Evolutionary conservation across 2,329 filamentous ascomycete genomes (phyloP), one percentile per base, ranked within the genome.

Genomic region (Pyrenochaeta sp.): DNA sequence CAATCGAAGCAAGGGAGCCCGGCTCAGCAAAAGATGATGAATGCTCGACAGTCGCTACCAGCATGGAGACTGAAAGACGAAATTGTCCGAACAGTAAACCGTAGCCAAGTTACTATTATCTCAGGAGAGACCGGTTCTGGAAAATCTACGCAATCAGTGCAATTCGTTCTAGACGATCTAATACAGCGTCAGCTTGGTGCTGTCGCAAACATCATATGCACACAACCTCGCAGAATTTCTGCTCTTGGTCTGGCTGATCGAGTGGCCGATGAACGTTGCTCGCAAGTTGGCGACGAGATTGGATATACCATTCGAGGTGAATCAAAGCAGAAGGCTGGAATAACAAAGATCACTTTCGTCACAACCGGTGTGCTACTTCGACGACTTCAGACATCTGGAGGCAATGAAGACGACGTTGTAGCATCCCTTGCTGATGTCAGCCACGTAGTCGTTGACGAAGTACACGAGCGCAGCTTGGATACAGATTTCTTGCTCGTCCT

Each of bases 41-140:
- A 78, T 13, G 84, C 84, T 59, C 81, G 94, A 29, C 81, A 87
- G 66, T 82, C 80, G 32, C 75, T 99, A 2, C 94, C 94, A 3
- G 94, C 94, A 2, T 99, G 94, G 94, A 82, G 83, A 47, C 84
- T 94, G 60, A 85, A 84, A 58, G 85, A 93, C 14, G 77, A 81
- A 1, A 89, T 99, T 20, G 83, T 97, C 7, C 71, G 81, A 14
- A 88, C 89, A 0, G 89, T 99, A 35, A 81, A 81, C 28, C 76
- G 80, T 4, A 85, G 93, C 62, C 87, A 96, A 69, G 91, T 99
- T 36, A 96, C 90, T 1, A 96, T 99, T 61, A 94, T 99, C 59
- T 95, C 92, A 29, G 94, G 94, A 57, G 94, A 97, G 73, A 99
- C 94, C 3, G 94, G 94, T 39, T 96, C 90, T 13, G 94, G 94